Percentiles rank a stretch among this genome's conserved stretches.
These are phyloP conservation scores for Candida tetrigidarum DNA, from an alignment of 1,139 yeast genomes.

Conservation along the genomic window DNA sequence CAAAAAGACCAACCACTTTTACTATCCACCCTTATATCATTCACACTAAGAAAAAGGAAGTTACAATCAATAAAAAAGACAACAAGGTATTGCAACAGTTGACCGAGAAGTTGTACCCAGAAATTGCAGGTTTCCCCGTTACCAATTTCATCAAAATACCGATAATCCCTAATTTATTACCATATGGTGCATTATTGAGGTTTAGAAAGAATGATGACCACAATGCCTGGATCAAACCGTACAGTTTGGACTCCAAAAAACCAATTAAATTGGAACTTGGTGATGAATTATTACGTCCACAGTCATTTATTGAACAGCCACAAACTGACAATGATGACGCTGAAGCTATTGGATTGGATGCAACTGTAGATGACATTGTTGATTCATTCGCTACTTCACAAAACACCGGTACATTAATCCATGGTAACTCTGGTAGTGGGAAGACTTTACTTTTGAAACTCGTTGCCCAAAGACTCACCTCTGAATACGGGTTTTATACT, in stretches of 20 bases:
- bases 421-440: constrained; percentile 85
- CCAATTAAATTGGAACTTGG: constrained; percentile 52
- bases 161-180: constrained; percentile 47
- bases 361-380: constrained; percentile 42
- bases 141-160: constrained; percentile 58
- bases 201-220: constrained; percentile 51
- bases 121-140: constrained; percentile 31
- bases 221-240: constrained; percentile 49
- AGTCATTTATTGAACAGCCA: constrained; percentile 43
- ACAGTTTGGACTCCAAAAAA: constrained; percentile 26
- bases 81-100: constrained; percentile 22
- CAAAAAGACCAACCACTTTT: constrained; percentile 46
- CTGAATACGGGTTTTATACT: constrained; percentile 43
- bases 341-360: constrained; percentile 62
- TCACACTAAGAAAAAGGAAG: constrained; percentile 32
- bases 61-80: constrained; percentile 25
- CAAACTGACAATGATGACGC: constrained; percentile 16
- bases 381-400: constrained; percentile 50
- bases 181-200: constrained; percentile 65
- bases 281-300: constrained; percentile 54
- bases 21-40: constrained; percentile 62
- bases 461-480: constrained; percentile 39
- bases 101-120: constrained; percentile 18
- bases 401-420: constrained; percentile 57
- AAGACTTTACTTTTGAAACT: constrained; percentile 60